Conservation (phyloP, 2,329 filamentous ascomycete species). For the Trichoderma sp. region DNA sequence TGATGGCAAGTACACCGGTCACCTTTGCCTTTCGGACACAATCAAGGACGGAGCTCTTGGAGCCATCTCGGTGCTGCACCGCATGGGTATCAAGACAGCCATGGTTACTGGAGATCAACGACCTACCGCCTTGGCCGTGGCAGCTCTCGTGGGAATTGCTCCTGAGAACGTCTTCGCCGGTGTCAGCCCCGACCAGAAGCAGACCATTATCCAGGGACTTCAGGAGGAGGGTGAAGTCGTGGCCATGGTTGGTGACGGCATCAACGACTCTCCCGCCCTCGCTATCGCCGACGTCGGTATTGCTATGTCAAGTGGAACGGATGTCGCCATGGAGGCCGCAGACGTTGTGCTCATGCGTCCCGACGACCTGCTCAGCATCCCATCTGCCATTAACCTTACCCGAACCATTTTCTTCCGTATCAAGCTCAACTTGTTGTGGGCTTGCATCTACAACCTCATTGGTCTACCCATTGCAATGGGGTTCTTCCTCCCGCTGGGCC, state of each 20-base stretch:
- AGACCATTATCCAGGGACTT: constrained; percentile 75
- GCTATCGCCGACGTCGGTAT: constrained; percentile 93
- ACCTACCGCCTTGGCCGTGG: constrained; percentile 81
- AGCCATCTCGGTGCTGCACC: constrained; percentile 76
- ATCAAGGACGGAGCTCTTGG: constrained; percentile 86
- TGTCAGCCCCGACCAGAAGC: constrained; percentile 90
- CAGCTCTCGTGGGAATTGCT: constrained; percentile 77
- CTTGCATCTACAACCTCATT: constrained; percentile 87
- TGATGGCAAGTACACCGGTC: constrained; percentile 76
- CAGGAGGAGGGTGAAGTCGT: constrained; percentile 75
- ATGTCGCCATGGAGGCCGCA: constrained; percentile 96
- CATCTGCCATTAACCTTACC: constrained; percentile 78
- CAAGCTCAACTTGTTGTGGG: constrained; percentile 90
- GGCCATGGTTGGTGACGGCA: constrained; percentile 97
- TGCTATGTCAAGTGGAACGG: constrained; percentile 87
- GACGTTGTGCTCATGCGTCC: constrained; percentile 95
- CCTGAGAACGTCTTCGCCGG: constrained; percentile 76
- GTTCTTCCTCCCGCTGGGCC: constrained; percentile 85
- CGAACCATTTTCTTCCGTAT: constrained; percentile 87
- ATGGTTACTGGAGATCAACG: constrained; percentile 94
- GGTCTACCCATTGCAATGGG: constrained; percentile 98
- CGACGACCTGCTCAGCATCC: constrained; percentile 89
- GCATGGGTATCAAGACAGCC: constrained; percentile 82
- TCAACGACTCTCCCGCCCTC: constrained; percentile 96
- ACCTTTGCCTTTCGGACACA: constrained; percentile 82